Percentiles rank a stretch among this genome's conserved stretches.
Conservation (phyloP, 1,139 yeast genomes). For the Suzukiozyma palmioleophila region DNA sequence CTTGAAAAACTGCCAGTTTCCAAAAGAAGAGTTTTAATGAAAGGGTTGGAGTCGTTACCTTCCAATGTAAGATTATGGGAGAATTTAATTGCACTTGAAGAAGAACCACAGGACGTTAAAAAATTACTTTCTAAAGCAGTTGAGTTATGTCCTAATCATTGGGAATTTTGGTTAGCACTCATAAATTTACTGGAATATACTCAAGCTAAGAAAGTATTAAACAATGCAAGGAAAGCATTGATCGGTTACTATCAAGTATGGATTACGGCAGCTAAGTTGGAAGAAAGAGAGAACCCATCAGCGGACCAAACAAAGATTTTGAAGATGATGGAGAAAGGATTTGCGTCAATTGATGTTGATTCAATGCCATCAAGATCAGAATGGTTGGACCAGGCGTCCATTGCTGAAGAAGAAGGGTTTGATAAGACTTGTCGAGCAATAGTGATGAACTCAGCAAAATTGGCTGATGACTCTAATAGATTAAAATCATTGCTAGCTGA, state of each 20-base stretch:
- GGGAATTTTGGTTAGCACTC: conserved; percentile 57
- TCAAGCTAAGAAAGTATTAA: conserved; percentile 52
- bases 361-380: conserved; percentile 1
- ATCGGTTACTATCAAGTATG: conserved; percentile 56
- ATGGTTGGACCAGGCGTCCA: conserved; percentile 43
- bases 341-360: conserved; percentile 28
- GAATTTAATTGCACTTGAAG: conserved; percentile 47
- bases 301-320: conserved; percentile 32
- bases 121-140: conserved; percentile 64
- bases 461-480: conserved; percentile 11
- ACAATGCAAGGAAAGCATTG: conserved; percentile 54
- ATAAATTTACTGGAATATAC: conserved; percentile 42
- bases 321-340: conserved; percentile 51
- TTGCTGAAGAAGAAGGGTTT: conserved; percentile 35
- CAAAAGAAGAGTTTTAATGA: conserved; percentile 55
- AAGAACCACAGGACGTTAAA: conserved; percentile 40
- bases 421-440: conserved; percentile 36
- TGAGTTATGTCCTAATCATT: conserved; percentile 60
- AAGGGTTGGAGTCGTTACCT: conserved; percentile 54
- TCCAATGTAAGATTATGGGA: conserved; percentile 49
- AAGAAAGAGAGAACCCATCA: conserved; percentile 47
- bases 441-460: conserved; percentile 17
- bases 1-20: conserved; percentile 55
- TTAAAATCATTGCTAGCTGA: conserved; percentile 25
- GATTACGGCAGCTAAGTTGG: conserved; percentile 68